Percentiles rank a stretch among this genome's conserved stretches.
Conservation (phyloP, 345 rosid species). For the Aquilaria malaccensis region DNA sequence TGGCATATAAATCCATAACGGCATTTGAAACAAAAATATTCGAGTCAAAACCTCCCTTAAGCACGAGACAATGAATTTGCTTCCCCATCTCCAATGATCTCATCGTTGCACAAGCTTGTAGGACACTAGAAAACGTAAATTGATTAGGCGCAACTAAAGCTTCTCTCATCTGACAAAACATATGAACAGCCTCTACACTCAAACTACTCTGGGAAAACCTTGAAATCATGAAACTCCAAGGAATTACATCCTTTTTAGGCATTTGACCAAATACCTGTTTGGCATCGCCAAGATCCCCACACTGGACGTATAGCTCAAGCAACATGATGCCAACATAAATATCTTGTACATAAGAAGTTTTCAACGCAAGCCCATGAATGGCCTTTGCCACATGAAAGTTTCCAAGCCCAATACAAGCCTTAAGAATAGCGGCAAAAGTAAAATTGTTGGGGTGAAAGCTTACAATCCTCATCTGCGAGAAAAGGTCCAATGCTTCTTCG, state of each 20-base stretch:
- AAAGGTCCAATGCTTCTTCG: constrained; percentile 37
- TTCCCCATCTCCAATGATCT: constrained; percentile 42
- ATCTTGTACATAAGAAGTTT: constrained; percentile 51
- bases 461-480: constrained; percentile 50
- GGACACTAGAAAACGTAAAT: constrained; percentile 62
- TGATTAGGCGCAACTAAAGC: constrained; percentile 62
- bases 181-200: constrained; percentile 44
- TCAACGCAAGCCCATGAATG: constrained; percentile 60
- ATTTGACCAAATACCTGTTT: constrained; percentile 57
- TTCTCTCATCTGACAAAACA: constrained; percentile 63
- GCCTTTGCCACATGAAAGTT: constrained; percentile 40
- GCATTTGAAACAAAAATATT: constrained; percentile 69
- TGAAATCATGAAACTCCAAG: constrained; percentile 93
- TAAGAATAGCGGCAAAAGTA: constrained; percentile 56
- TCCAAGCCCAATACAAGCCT: constrained; percentile 63
- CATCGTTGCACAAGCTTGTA: constrained; percentile 59
- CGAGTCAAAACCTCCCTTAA: constrained; percentile 41
- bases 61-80: constrained; percentile 59
- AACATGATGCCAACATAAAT: constrained; percentile 51
- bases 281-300: constrained; percentile 39
- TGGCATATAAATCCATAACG: constrained; percentile 72
- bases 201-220: constrained; percentile 53
- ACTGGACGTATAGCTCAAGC: constrained; percentile 63
- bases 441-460: constrained; percentile 61
- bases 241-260: constrained; percentile 62